Percentiles rank a stretch among this genome's conserved stretches.
Conservation (phyloP, 176 grass and related monocot species). For the Tuctoria greenei region DNA sequence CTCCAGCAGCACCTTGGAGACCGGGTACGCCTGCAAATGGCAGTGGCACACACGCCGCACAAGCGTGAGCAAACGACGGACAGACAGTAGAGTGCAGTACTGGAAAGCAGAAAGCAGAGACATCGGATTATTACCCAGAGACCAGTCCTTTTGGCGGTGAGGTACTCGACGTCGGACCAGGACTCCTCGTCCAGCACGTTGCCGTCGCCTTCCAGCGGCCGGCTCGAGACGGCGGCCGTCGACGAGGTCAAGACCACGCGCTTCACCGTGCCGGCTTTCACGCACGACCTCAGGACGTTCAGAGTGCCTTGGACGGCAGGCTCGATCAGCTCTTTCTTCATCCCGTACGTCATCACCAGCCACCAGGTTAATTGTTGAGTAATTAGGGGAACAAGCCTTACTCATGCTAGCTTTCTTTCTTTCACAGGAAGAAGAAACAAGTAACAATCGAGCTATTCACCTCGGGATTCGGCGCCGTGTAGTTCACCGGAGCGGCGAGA, state of each 20-base stretch:
- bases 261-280: not conserved
- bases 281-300: not conserved
- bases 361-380: not conserved
- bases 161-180: not conserved
- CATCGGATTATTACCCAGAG: not conserved
- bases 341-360: not conserved
- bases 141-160: not conserved
- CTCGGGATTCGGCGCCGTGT: constrained; percentile 45
- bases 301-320: not conserved
- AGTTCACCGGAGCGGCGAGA: constrained; percentile 61
- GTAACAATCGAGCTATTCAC: not conserved
- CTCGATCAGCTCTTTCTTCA: not conserved
- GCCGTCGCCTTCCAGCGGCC: not conserved
- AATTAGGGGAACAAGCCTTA: no score
- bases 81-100: not conserved
- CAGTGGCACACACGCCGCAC: no score
- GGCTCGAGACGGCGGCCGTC: not conserved
- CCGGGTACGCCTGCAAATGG: constrained; percentile 40
- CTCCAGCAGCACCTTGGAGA: constrained; percentile 54
- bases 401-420: no score
- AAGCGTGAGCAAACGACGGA: not conserved
- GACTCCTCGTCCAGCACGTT: not conserved
- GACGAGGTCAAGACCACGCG: not conserved
- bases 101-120: not conserved
- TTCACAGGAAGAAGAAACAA: no score